A percentile compares a stretch with the other conserved stretches of the same genome.
phyloP scores from a whole-genome alignment of 148 eudicot genomes.

The Amaranthus cruentus region DNA sequence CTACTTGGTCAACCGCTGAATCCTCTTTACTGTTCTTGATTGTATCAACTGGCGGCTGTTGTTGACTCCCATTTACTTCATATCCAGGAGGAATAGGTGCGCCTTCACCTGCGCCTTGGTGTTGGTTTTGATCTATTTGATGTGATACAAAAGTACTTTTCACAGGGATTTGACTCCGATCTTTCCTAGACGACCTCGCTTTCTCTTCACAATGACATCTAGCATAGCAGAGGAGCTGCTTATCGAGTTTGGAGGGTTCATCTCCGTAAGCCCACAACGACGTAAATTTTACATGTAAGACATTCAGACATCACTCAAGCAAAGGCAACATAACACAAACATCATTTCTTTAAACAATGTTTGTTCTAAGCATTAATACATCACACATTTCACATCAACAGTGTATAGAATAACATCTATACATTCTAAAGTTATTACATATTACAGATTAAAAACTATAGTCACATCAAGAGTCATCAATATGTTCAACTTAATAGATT shows the following conservation, averaged over 20 bases:
- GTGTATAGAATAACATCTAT: too few species aligned
- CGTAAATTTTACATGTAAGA: slow-evolving; percentile 16
- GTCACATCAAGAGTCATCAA: too few species aligned
- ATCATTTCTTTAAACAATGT: not conserved
- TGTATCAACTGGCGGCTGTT: slow-evolving; percentile 19
- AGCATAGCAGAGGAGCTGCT: slow-evolving; percentile 24
- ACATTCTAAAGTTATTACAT: too few species aligned
- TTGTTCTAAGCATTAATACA: too few species aligned
- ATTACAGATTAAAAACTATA: too few species aligned
- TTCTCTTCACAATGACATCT: slow-evolving; percentile 45
- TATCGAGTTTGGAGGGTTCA: slow-evolving; percentile 44
- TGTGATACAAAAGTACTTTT: slow-evolving; percentile 13
- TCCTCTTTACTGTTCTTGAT: slow-evolving; percentile 12
- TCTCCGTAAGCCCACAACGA: slow-evolving; percentile 28
- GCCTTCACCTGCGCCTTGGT: slow-evolving; percentile 16
- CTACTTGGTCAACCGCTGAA: slow-evolving; percentile 32
- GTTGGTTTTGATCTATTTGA: slow-evolving; percentile 22
- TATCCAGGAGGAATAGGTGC: slow-evolving; percentile 35
- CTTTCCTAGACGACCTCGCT: slow-evolving; percentile 90
- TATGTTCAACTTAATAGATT: too few species aligned
- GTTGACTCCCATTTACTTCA: slow-evolving; percentile 21
- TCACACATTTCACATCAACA: too few species aligned
- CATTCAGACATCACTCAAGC: slow-evolving; percentile 5
- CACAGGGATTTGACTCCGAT: slow-evolving; percentile 33
- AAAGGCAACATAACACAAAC: not conserved